phyloP scores from a whole-genome alignment of 2,329 filamentous ascomycete species.

The Zopfia rhizophila region DNA sequence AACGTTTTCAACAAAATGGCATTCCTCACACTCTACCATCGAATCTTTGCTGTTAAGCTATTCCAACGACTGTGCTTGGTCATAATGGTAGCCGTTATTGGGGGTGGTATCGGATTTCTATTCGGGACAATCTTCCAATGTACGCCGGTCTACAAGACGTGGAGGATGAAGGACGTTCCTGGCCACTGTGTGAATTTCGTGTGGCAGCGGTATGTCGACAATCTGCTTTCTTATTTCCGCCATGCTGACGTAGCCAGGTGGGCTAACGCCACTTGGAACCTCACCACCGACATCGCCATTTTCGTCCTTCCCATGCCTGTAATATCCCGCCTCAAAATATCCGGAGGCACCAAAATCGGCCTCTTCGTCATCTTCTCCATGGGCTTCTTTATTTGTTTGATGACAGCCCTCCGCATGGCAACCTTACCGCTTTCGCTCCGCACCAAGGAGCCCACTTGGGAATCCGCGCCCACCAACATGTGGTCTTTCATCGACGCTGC shows the following conservation, averaged over 20 bases:
- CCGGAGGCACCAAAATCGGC: slow-evolving; percentile 26
- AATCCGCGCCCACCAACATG: slow-evolving; percentile 37
- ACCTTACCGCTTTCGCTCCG: slow-evolving; percentile 30
- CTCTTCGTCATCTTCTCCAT: slow-evolving; percentile 36
- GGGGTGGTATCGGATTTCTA: slow-evolving; percentile 29
- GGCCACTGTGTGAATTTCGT: slow-evolving; percentile 32
- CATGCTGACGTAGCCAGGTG: slow-evolving; percentile 23
- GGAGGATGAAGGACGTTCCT: slow-evolving; percentile 25
- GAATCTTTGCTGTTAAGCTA: slow-evolving; percentile 30
- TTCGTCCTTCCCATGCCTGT: slow-evolving; percentile 36
- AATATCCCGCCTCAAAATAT: slow-evolving; percentile 34
- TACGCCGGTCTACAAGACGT: slow-evolving; percentile 26
- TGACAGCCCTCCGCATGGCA: slow-evolving; percentile 37
- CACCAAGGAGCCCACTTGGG: slow-evolving; percentile 32
- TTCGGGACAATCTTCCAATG: slow-evolving; percentile 36
- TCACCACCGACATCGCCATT: slow-evolving; percentile 32
- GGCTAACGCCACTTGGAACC: slow-evolving; percentile 31
- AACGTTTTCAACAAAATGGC: slow-evolving; percentile 41
- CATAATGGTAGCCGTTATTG: slow-evolving; percentile 25
- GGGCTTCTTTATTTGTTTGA: slow-evolving; percentile 40
- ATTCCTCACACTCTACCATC: slow-evolving; percentile 35
- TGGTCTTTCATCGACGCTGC: slow-evolving; percentile 43
- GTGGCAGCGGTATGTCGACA: slow-evolving; percentile 31
- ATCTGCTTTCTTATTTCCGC: neutral
- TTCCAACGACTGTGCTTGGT: slow-evolving; percentile 30